A percentile compares a stretch with the other conserved stretches of the same genome.
Evolutionary conservation across 1,284 basidiomycete genomes (phyloP).

Genomic region (Clitocybe nebularis): DNA sequence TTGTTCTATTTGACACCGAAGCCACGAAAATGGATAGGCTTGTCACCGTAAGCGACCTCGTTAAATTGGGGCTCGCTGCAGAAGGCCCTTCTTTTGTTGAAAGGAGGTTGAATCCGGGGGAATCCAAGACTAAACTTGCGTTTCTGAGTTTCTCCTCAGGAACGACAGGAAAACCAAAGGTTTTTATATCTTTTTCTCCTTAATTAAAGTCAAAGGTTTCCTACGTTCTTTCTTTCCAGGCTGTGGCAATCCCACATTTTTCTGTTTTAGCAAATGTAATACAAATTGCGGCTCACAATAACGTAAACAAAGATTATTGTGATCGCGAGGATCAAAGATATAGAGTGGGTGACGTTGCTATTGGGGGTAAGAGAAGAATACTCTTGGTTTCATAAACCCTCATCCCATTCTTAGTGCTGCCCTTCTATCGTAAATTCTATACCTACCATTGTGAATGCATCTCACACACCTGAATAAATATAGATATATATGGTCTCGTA

Average conservation of each 20-base stretch:
- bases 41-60: constrained; percentile 32
- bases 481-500: constrained; percentile 74
- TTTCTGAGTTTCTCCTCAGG: constrained; percentile 76
- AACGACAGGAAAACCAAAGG: constrained; percentile 41
- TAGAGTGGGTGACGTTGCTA: constrained; percentile 42
- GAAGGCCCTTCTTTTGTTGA: constrained; percentile 33
- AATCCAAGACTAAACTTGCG: constrained; percentile 67
- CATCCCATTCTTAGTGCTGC: constrained; percentile 32
- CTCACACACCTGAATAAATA: constrained; percentile 16
- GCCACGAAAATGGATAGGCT: constrained; percentile 13
- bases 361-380: constrained; percentile 17
- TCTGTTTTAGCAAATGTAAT: constrained; percentile 52
- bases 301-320: constrained; percentile 33
- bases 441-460: neutral
- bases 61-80: constrained; percentile 33
- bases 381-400: constrained; percentile 11
- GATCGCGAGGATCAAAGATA: constrained; percentile 34
- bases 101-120: constrained; percentile 49
- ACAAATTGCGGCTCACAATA: constrained; percentile 43
- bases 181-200: constrained; percentile 7
- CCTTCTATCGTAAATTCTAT: constrained; percentile 35
- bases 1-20: constrained; percentile 47
- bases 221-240: constrained; percentile 28
- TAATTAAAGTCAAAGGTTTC: neutral
- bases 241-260: constrained; percentile 60